These are phyloP conservation scores for Meyerozyma carpophila DNA, from an alignment of 1,139 yeast species.

Conservation along the genomic window DNA sequence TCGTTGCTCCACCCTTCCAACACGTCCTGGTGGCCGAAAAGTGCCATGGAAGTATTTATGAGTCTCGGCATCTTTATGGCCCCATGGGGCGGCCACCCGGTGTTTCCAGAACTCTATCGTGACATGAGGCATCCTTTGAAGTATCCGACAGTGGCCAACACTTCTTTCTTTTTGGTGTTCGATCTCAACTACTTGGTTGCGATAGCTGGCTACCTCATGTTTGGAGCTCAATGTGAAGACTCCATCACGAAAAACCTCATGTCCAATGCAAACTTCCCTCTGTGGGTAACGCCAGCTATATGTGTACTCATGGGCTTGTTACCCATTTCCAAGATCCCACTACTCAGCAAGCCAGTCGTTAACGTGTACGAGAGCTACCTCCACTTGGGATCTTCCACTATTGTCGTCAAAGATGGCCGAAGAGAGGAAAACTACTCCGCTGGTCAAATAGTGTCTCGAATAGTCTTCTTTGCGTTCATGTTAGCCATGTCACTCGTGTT, in stretches of 20 bases:
- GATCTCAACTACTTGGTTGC: slow-evolving; percentile 30
- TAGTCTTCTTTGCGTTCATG: slow-evolving; percentile 19
- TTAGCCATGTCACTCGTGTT: slow-evolving; percentile 52
- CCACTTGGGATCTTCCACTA: slow-evolving; percentile 25
- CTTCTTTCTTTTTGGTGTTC: slow-evolving; percentile 32
- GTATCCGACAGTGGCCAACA: slow-evolving; percentile 21
- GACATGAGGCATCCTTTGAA: slow-evolving; percentile 78
- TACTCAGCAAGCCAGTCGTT: slow-evolving; percentile 35
- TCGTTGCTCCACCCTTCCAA: slow-evolving; percentile 50
- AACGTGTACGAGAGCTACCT: slow-evolving; percentile 32
- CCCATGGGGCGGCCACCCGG: slow-evolving; percentile 90
- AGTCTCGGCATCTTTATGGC: slow-evolving; percentile 77
- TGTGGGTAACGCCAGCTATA: slow-evolving; percentile 23
- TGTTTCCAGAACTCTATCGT: slow-evolving; percentile 71
- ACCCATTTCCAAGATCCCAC: slow-evolving; percentile 38
- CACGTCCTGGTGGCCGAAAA: slow-evolving; percentile 48
- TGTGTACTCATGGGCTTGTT: slow-evolving; percentile 35
- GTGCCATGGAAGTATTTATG: slow-evolving; percentile 44
- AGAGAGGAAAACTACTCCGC: slow-evolving; percentile 3
- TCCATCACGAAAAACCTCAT: slow-evolving; percentile 36
- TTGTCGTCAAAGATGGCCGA: slow-evolving; percentile 9
- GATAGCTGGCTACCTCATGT: slow-evolving; percentile 37
- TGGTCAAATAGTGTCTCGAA: slow-evolving; percentile 16
- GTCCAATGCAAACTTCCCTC: slow-evolving; percentile 29
- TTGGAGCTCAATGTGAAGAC: slow-evolving; percentile 31